Evolutionary conservation across 257 asterid species (phyloP).

Genomic region (Eustoma russellianum): DNA sequence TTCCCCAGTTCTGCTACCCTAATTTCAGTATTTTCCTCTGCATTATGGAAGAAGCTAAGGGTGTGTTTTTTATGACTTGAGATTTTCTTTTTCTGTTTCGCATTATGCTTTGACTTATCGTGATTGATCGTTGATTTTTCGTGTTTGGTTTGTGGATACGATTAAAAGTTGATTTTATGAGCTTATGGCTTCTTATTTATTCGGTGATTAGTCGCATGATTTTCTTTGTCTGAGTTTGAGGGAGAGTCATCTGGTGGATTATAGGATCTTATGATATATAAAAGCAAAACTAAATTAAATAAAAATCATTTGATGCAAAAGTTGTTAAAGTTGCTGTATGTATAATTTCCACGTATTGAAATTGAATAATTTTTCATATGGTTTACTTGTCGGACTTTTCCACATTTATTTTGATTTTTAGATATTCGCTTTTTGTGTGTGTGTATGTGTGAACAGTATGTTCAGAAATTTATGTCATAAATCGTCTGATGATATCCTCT

Average conservation of each 20-base stretch:
- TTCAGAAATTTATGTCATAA: too few relatives aligned
- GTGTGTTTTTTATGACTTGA: slow-evolving; percentile 6
- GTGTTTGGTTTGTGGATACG: slow-evolving; percentile 1
- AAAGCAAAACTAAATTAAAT: background rate
- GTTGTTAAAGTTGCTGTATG: background rate
- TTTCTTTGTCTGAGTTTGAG: background rate
- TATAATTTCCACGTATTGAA: background rate
- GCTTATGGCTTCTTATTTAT: background rate
- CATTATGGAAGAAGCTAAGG: slow-evolving; percentile 31
- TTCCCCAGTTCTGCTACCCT: too few relatives aligned
- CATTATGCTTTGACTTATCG: background rate
- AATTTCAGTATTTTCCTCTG: too few relatives aligned
- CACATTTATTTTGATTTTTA: background rate
- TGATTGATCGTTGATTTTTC: background rate
- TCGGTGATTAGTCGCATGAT: background rate
- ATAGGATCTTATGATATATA: background rate
- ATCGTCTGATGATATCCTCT: too few relatives aligned
- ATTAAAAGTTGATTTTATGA: background rate
- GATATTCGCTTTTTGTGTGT: background rate
- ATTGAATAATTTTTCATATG: background rate
- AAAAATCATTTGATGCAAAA: background rate
- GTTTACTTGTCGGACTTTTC: background rate
- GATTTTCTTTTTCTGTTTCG: background rate
- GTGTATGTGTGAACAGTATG: background rate
- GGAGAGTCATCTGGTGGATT: background rate